phyloP scores from a whole-genome alignment of 768 basidiomycete genomes.

The Tulasnella sp. region DNA sequence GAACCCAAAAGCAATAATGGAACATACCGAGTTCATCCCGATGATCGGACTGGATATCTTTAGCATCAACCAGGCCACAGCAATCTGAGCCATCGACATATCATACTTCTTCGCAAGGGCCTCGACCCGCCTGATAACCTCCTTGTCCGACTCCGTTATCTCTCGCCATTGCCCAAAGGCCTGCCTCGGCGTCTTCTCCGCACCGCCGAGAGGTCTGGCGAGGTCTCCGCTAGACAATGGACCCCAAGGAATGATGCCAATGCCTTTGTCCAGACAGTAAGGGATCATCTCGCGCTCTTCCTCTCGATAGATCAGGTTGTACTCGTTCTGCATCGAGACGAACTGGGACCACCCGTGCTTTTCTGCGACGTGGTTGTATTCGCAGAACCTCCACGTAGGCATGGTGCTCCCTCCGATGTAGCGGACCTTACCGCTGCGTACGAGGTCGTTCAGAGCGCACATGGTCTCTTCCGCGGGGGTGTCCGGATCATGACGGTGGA shows the following conservation, averaged over 20 bases:
- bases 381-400: background rate
- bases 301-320: slow-evolving; percentile 1
- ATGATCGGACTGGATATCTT: no score
- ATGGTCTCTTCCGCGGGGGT: background rate
- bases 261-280: background rate
- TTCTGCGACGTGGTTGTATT: slow-evolving; percentile 18
- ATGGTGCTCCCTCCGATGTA: background rate
- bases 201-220: background rate
- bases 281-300: background rate
- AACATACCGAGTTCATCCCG: no score
- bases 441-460: background rate
- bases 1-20: no score
- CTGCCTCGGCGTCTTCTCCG: background rate
- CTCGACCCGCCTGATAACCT: no score
- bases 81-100: no score
- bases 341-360: background rate
- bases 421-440: background rate
- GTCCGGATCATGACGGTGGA: background rate
- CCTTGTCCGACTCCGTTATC: no score
- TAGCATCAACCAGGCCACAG: no score
- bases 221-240: background rate
- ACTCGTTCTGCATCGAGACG: background rate
- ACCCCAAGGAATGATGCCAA: background rate
- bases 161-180: no score
- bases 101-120: no score